A percentile compares a stretch with the other conserved stretches of the same genome.
Evolutionary conservation across 345 rosid genomes (phyloP).

Genomic region (Litchi chinensis): DNA sequence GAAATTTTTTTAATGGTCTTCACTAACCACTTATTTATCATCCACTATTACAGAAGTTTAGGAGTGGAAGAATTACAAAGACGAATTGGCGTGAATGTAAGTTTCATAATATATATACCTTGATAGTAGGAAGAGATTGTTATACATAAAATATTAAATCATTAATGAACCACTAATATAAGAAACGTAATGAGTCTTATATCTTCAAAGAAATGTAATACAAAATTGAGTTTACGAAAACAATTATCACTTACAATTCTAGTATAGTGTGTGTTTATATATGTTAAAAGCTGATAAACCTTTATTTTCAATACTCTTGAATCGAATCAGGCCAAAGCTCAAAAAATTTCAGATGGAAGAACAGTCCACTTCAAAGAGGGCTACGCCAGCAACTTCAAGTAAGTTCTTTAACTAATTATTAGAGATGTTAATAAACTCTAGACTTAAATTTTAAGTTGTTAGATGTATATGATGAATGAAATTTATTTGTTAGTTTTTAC

Average conservation of each 20-base stretch:
- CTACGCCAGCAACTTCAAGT: conserved; percentile 21
- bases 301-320: not conserved
- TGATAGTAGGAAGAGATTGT: not conserved
- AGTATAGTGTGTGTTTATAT: no score
- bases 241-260: no score
- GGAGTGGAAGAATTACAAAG: conserved; percentile 19
- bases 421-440: not conserved
- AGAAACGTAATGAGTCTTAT: no score
- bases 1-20: not conserved
- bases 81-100: conserved; percentile 6
- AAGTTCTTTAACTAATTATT: not conserved
- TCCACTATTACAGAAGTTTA: conserved; percentile 30
- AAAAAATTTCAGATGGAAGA: no score
- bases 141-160: no score
- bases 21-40: not conserved
- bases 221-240: no score
- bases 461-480: no score
- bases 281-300: not conserved
- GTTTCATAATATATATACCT: not conserved
- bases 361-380: not conserved
- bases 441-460: no score
- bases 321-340: not conserved
- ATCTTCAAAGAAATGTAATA: no score
- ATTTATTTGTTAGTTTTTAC: no score
- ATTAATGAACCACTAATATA: not conserved